These are phyloP conservation scores for Lanmaoa pseudosensibilis DNA, from an alignment of 768 basidiomycete genomes.

Conservation along the genomic window DNA sequence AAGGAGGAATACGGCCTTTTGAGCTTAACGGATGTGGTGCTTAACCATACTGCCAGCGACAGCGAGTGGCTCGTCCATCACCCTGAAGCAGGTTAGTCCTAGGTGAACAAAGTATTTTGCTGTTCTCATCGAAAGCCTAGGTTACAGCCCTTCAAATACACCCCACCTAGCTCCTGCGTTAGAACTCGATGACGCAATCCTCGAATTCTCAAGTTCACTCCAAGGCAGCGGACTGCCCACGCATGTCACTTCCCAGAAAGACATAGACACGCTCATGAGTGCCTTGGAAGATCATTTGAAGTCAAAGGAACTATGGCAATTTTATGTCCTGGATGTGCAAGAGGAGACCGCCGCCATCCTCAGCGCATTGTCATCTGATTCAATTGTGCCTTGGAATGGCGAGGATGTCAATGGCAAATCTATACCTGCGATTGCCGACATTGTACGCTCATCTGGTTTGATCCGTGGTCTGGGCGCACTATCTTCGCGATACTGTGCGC, in stretches of 20 bases:
- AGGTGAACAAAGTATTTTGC: background rate
- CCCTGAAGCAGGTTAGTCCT: slow-evolving; percentile 83
- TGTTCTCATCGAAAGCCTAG: slow-evolving; percentile 39
- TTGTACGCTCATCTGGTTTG: slow-evolving; percentile 52
- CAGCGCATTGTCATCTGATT: slow-evolving; percentile 31
- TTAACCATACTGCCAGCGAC: slow-evolving; percentile 97
- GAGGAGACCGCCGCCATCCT: slow-evolving; percentile 59
- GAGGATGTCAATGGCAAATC: slow-evolving; percentile 57
- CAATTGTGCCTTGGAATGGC: slow-evolving; percentile 60
- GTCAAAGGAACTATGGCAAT: slow-evolving; percentile 83
- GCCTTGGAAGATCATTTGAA: slow-evolving; percentile 65
- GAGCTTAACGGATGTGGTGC: slow-evolving; percentile 90
- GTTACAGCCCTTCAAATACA: slow-evolving; percentile 86
- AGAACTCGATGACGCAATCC: slow-evolving; percentile 84
- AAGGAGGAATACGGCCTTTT: slow-evolving; percentile 86
- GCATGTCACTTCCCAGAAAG: slow-evolving; percentile 56
- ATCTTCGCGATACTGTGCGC: slow-evolving; percentile 65
- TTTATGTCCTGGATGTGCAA: slow-evolving; percentile 81
- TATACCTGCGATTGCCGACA: slow-evolving; percentile 63
- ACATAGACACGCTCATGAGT: slow-evolving; percentile 64
- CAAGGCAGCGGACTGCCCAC: slow-evolving; percentile 70
- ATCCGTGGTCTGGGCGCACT: slow-evolving; percentile 61
- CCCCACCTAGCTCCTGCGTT: slow-evolving; percentile 92
- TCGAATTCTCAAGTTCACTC: slow-evolving; percentile 75
- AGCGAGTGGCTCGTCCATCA: slow-evolving; percentile 89